phyloP scores from a whole-genome alignment of 352 stramenopile genomes.

The Phytophthora pisi region DNA sequence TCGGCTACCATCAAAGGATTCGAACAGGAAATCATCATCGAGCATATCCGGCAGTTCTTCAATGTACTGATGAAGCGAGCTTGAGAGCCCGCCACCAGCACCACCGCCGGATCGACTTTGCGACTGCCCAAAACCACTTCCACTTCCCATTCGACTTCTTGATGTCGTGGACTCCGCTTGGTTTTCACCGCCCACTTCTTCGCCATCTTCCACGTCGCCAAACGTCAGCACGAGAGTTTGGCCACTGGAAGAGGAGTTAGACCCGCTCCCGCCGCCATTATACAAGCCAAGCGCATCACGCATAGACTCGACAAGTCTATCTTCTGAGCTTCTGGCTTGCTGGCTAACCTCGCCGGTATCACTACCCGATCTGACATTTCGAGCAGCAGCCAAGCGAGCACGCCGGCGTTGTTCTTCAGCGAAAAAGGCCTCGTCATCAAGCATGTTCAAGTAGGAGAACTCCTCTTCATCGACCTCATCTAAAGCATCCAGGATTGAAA shows the following conservation, averaged over 20 bases:
- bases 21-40: conserved; percentile 62
- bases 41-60: conserved; percentile 61
- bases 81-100: conserved; percentile 32
- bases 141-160: conserved; percentile 17
- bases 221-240: conserved; percentile 52
- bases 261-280: conserved; percentile 16
- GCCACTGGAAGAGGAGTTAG: conserved; percentile 20
- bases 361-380: conserved; percentile 21
- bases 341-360: conserved; percentile 17
- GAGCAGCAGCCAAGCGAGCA: conserved; percentile 33
- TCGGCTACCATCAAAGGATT: conserved; percentile 52
- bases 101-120: conserved; percentile 18
- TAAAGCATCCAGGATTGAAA: conserved; percentile 72
- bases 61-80: conserved; percentile 60
- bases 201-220: conserved; percentile 39
- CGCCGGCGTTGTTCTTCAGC: conserved; percentile 61
- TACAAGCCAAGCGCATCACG: conserved; percentile 43
- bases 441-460: conserved; percentile 79
- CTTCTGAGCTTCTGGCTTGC: conserved; percentile 25
- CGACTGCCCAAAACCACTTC: conserved; percentile 6
- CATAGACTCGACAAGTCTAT: conserved; percentile 48
- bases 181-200: conserved; percentile 18
- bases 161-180: background rate
- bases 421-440: conserved; percentile 72
- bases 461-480: conserved; percentile 88